Evolutionary conservation across 805 yeast species (phyloP).

Genomic region (Candida tammaniensis): DNA sequence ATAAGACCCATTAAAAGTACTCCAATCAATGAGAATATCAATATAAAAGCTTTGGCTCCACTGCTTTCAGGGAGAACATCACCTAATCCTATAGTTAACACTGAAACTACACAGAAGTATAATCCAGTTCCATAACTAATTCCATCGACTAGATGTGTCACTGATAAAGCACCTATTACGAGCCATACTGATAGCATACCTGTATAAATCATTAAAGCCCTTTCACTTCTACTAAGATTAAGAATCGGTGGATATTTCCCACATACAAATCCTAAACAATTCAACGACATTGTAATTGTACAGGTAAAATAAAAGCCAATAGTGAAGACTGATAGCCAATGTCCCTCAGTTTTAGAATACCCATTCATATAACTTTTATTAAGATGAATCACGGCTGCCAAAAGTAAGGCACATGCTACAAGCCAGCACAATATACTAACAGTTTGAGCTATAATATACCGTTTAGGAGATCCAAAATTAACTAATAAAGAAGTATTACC

Average conservation of each 20-base stretch:
- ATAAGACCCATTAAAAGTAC: constrained; percentile 72
- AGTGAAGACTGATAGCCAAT: constrained; percentile 75
- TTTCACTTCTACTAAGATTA: constrained; percentile 64
- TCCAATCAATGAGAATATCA: constrained; percentile 68
- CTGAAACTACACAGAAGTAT: constrained; percentile 70
- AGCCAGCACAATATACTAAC: constrained; percentile 66
- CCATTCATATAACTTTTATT: constrained; percentile 17
- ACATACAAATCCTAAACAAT: constrained; percentile 58
- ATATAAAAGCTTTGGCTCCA: constrained; percentile 54
- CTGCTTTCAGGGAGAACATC: constrained; percentile 57
- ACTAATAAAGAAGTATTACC: constrained; percentile 70
- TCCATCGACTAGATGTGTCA: constrained; percentile 40
- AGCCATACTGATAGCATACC: constrained; percentile 67
- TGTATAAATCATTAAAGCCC: constrained; percentile 71
- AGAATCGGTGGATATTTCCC: constrained; percentile 68
- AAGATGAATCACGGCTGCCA: constrained; percentile 46
- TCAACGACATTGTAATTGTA: constrained; percentile 48
- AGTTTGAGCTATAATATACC: constrained; percentile 59
- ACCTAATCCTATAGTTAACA: constrained; percentile 80
- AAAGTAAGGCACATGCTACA: constrained; percentile 51
- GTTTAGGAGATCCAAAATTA: constrained; percentile 60
- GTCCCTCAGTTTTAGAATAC: constrained; percentile 53
- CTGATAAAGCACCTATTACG: constrained; percentile 54
- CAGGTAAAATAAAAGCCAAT: constrained; percentile 59
- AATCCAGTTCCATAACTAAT: constrained; percentile 59